Percentiles rank a stretch among this genome's conserved stretches.
Evolutionary conservation across 73 alveolate genomes (phyloP).

Genomic region (Uronychia setigera): DNA sequence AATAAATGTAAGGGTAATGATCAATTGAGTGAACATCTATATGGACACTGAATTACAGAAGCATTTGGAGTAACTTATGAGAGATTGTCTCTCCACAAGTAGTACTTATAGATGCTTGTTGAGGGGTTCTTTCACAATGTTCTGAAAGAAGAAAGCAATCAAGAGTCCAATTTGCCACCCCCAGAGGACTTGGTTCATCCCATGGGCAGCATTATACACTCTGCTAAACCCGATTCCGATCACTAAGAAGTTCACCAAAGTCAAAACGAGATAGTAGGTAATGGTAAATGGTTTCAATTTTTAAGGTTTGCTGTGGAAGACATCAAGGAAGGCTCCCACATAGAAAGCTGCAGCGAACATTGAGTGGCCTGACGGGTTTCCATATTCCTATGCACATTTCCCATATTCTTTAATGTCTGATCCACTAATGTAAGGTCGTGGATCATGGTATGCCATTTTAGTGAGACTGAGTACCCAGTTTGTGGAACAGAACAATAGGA

Average conservation of each 20-base stretch:
- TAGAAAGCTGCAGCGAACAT: conserved; percentile 34
- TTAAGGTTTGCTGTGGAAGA: too few relatives aligned
- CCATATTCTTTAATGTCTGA: conserved; percentile 5
- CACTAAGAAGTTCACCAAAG: too few relatives aligned
- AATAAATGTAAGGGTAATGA: not conserved
- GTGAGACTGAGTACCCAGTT: conserved; percentile 11
- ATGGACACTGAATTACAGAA: not conserved
- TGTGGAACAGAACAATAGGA: not conserved
- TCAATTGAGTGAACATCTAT: not conserved
- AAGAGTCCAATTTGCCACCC: conserved; percentile 39
- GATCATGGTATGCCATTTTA: conserved; percentile 38
- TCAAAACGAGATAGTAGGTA: too few relatives aligned
- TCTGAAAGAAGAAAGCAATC: conserved; percentile 39
- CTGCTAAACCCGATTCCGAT: conserved; percentile 33
- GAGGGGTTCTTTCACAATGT: conserved; percentile 12
- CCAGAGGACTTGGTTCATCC: conserved; percentile 18
- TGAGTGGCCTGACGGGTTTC: conserved; percentile 53
- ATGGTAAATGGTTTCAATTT: too few relatives aligned
- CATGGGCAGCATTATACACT: conserved; percentile 28
- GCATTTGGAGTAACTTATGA: not conserved
- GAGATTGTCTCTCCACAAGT: not conserved
- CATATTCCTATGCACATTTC: conserved; percentile 32
- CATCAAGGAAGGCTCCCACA: too few relatives aligned
- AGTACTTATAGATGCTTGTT: conserved; percentile 4
- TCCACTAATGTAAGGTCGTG: conserved; percentile 22